phyloP scores from a whole-genome alignment of 2,329 filamentous ascomycete genomes.

The Colletotrichum sp. region DNA sequence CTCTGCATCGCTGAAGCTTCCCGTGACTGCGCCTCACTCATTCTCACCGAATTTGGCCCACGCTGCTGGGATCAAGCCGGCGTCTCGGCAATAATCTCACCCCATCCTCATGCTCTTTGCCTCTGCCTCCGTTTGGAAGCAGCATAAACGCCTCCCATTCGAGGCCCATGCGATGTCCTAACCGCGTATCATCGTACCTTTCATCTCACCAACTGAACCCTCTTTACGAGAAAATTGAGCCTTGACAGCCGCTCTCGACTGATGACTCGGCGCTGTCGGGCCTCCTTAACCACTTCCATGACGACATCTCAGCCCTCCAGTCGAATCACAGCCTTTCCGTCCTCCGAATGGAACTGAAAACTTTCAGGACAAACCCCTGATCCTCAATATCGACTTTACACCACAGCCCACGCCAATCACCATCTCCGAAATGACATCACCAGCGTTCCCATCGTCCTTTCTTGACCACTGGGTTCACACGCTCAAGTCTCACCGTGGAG shows the following conservation, averaged over 20 bases:
- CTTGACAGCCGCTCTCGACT: neutral
- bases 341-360: neutral
- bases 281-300: neutral
- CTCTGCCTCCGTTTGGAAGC: neutral
- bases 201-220: neutral
- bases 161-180: conserved; percentile 10
- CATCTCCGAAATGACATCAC: conserved; percentile 13
- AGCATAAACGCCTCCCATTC: conserved; percentile 12
- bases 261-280: neutral
- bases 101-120: neutral
- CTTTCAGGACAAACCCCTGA: neutral
- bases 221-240: neutral
- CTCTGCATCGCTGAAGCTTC: conserved; percentile 16
- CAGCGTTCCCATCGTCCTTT: conserved; percentile 40
- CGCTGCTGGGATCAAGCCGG: conserved; percentile 5
- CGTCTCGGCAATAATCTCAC: neutral
- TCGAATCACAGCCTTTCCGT: neutral
- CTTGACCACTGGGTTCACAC: conserved; percentile 38
- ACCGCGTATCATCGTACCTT: conserved; percentile 1
- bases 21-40: conserved; percentile 17
- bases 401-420: neutral
- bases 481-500: conserved; percentile 29
- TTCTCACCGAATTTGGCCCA: neutral
- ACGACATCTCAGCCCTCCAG: conserved; percentile 3
- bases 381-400: neutral